Evolutionary conservation across 2,329 filamentous ascomycete species (phyloP).

Genomic region (Nemania diffusa): DNA sequence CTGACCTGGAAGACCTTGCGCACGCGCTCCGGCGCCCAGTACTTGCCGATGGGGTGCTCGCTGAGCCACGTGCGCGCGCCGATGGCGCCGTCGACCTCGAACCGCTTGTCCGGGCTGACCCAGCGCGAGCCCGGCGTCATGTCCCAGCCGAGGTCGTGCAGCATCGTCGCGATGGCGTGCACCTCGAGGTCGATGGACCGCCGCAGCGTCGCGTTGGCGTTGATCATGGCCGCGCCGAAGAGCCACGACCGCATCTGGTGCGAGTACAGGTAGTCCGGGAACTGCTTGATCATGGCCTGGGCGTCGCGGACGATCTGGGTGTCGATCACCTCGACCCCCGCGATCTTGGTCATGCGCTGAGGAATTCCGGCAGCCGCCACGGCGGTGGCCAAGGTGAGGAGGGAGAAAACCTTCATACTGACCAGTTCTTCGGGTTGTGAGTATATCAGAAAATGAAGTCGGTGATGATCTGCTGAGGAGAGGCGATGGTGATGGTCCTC

Average conservation of each 20-base stretch:
- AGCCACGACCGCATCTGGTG: conserved; percentile 36
- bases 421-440: conserved; percentile 2
- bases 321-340: conserved; percentile 37
- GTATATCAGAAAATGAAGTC: conserved; percentile 3
- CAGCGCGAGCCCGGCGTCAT: conserved; percentile 29
- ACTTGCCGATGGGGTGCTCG: conserved; percentile 33
- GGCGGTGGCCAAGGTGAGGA: conserved; percentile 26
- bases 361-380: conserved; percentile 1
- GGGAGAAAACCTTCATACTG: conserved; percentile 30
- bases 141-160: conserved; percentile 39
- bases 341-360: conserved; percentile 32
- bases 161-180: conserved; percentile 37
- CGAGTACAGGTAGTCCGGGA: conserved; percentile 34
- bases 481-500: conserved; percentile 19
- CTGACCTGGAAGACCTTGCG: conserved; percentile 30
- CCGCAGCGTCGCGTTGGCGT: conserved; percentile 31
- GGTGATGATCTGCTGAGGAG: background rate
- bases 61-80: conserved; percentile 34
- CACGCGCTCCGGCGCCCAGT: conserved; percentile 31
- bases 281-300: conserved; percentile 29
- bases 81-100: conserved; percentile 39
- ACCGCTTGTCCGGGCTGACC: conserved; percentile 38
- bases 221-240: conserved; percentile 35
- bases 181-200: conserved; percentile 33
- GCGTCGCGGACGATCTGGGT: conserved; percentile 36